phyloP scores from a whole-genome alignment of 441 rosid species.

The Macaranga tanarius region DNA sequence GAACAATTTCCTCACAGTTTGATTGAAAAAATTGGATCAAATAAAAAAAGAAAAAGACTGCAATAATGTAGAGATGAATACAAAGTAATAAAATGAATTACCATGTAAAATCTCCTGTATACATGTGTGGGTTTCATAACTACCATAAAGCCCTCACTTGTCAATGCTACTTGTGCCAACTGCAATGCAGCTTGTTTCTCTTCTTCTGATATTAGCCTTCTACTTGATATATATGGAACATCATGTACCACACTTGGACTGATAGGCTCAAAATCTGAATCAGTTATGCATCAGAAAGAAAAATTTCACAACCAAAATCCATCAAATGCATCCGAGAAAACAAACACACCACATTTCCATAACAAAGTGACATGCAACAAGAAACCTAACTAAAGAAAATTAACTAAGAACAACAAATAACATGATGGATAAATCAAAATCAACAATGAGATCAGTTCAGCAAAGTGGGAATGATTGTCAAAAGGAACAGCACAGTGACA shows the following conservation, averaged over 20 bases:
- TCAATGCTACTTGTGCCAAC: slow-evolving; percentile 35
- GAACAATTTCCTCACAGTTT: background rate
- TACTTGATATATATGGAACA: slow-evolving; percentile 27
- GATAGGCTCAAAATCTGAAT: slow-evolving; percentile 25
- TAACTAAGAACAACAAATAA: too few species aligned
- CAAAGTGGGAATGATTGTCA: background rate
- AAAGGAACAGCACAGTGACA: background rate
- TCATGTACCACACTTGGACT: slow-evolving; percentile 13
- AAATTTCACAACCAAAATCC: too few species aligned
- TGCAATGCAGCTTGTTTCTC: slow-evolving; percentile 32
- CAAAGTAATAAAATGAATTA: slow-evolving; percentile 5
- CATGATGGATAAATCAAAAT: background rate
- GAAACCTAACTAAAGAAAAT: background rate
- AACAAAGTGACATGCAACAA: background rate
- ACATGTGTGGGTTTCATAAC: slow-evolving; percentile 51
- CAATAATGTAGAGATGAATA: background rate
- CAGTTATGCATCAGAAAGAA: background rate
- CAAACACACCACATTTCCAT: background rate
- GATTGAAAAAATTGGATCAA: background rate
- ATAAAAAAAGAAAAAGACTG: background rate
- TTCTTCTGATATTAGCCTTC: slow-evolving; percentile 37
- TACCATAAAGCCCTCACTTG: slow-evolving; percentile 37
- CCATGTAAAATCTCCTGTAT: slow-evolving; percentile 47
- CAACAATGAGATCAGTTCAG: background rate
- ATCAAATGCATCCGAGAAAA: background rate